phyloP scores from a whole-genome alignment of 352 stramenopile species.

The Saprolegnia parasitica region DNA sequence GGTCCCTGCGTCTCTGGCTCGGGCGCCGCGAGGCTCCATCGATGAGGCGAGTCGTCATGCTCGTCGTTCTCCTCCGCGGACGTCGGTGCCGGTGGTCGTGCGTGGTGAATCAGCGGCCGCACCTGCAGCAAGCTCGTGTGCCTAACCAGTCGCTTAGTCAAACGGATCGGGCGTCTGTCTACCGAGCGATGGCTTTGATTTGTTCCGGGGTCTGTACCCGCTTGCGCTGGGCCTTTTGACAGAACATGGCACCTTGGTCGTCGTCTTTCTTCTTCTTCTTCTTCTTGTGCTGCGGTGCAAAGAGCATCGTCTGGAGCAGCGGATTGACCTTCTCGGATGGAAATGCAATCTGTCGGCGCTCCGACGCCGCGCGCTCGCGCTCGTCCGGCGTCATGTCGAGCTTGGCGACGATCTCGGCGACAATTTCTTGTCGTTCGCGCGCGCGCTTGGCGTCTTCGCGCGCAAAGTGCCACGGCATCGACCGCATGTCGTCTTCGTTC shows the following conservation, averaged over 20 bases:
- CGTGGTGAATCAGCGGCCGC: constrained; percentile 1
- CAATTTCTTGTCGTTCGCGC: constrained; percentile 38
- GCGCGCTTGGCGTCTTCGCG: constrained; percentile 52
- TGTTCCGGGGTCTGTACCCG: not conserved
- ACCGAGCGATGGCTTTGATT: constrained; percentile 3
- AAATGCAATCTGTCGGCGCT: constrained; percentile 43
- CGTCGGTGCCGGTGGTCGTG: not conserved
- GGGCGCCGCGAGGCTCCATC: no score
- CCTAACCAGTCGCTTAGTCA: not conserved
- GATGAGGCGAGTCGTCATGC: not conserved
- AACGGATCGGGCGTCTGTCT: not conserved
- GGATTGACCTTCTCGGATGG: constrained; percentile 7
- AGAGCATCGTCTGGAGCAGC: not conserved
- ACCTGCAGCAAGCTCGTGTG: constrained; percentile 20
- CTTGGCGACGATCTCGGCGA: constrained; percentile 41
- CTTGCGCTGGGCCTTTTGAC: not conserved
- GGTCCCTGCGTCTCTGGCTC: not conserved
- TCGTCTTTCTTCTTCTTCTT: not conserved
- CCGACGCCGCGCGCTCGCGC: constrained; percentile 36
- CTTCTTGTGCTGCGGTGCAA: not conserved
- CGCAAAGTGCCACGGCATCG: constrained; percentile 47
- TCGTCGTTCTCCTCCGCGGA: not conserved
- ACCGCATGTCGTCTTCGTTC: constrained; percentile 40
- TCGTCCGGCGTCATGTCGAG: constrained; percentile 42
- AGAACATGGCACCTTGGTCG: not conserved